Evolutionary conservation across 2,329 filamentous ascomycete species (phyloP), one percentile per base, ranked within the genome.

Genomic region (Colletotrichum sp.): DNA sequence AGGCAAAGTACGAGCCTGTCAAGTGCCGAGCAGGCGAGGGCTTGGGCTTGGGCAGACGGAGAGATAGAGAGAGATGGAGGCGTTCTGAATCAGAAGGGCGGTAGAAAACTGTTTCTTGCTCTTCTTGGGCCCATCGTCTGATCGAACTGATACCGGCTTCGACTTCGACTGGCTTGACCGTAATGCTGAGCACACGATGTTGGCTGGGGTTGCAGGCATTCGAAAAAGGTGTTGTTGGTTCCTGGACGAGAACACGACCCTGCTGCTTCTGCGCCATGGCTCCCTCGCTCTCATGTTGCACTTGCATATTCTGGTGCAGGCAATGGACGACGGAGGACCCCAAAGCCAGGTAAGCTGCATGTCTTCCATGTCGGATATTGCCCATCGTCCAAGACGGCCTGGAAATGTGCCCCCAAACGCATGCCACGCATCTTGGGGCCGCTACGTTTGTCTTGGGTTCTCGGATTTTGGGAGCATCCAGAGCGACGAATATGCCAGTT

Each of bases 301-400:
- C 57, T 44, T 63, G 63, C 69, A 75, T 32, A 44, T 34, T 49
- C 36, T 72, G 69, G 34, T 34, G 70, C 72, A 72, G 63, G 34
- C 36, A 52, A 67, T 63, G 59, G 59, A 52, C 44, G 39, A 60
- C 32, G 15, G 34, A 21, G 15, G 34, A 36, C 49, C 62, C 52
- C 72, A 34, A 75, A 60, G 34, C 32, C 8, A 52, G 44, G 44
- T 6, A 5, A 52, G 44, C 44, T 52, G 44, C 16, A 34, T 66
- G 16, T 62, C 28, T 49, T 15, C 34, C 52, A 34, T 24, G 15
- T 21, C 49, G 67, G 34, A 52, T 21, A 13, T 12, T 21, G 44
- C 24, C 16, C 21, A 36, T 24, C 10, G 12, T 62, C 60, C 26
- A 18, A 24, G 21, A 63, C 30, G 9, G 16, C 44, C 10, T 52